Base-by-base conservation (phyloP, 441 rosid species). In the Breynia disticha region DNA sequence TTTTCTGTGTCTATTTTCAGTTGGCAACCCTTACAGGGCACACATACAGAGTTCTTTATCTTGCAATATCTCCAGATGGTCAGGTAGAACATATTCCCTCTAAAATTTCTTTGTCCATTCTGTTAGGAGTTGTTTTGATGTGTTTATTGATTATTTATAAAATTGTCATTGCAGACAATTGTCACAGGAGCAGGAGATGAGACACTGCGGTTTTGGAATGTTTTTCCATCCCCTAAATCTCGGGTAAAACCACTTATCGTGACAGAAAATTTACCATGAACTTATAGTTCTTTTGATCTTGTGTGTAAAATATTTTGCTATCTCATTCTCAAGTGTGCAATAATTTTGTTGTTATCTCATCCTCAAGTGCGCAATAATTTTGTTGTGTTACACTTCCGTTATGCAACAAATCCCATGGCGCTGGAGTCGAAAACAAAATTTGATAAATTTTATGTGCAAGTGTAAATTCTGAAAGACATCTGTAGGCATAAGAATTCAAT, bases 111-210 rank as follows among this genome's bases (percentile, higher is more conserved):
- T 9, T 58, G 17, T 28, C 32, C 16, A 46, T 19, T 54, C 46
- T 19, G 19, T 22, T 12, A 19, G 32, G 21, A 20, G 19, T 12
- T 14, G 2, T 16, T 5, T 20, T 19, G 53, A 9, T 21, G 16
- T 21, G 16, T 19, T 28, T 28, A 4, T 28, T 28, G 7, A 5
- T 28, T 28, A 9, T 28, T 20, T 8, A 10, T 49, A 10, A 28
- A 55, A 5, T 50, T 37, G 16, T 32, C 56, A 39, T 61, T 54
- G 50, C 80, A 90, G 93, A 90, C 95, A 1, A 90, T 90, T 28
- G 98, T 87, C 57, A 90, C 98, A 0, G 98, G 98, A 69, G 96
- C 98, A 51, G 98, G 98, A 59, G 96, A 90, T 60, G 98, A 90
- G 70, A 90, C 98, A 7, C 78, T 87, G 55, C 75, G 96, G 72